Evolutionary conservation across 2,329 filamentous ascomycete genomes (phyloP).

Genomic region (Ophiostoma angusticollis): DNA sequence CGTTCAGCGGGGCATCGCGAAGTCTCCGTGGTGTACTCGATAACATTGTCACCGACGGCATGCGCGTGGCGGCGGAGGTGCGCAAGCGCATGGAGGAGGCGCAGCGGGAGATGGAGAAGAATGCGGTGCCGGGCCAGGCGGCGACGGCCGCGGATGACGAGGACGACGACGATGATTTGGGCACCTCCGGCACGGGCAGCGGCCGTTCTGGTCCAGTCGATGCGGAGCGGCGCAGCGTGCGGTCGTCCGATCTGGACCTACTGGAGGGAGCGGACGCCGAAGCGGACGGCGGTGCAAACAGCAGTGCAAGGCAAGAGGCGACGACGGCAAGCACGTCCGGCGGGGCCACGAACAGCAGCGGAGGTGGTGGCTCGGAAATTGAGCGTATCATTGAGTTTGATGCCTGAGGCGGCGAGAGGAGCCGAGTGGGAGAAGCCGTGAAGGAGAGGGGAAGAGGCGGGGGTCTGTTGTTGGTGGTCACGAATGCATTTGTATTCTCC

Average conservation of each 20-base stretch:
- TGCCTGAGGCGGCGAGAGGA: no score
- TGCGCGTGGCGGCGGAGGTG: constrained; percentile 90
- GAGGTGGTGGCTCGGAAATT: constrained; percentile 18
- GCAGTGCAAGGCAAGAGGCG: background rate
- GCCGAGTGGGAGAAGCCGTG: no score
- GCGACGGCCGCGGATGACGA: constrained; percentile 50
- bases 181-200: constrained; percentile 15
- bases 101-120: constrained; percentile 79
- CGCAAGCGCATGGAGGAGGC: constrained; percentile 89
- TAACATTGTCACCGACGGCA: constrained; percentile 94
- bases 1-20: constrained; percentile 43
- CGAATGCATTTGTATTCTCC: no score
- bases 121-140: constrained; percentile 51
- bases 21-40: constrained; percentile 86
- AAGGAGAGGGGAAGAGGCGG: no score
- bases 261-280: constrained; percentile 63
- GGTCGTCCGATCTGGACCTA: constrained; percentile 55
- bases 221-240: constrained; percentile 49
- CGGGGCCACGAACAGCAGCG: constrained; percentile 10
- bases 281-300: constrained; percentile 33
- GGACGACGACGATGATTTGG: constrained; percentile 48
- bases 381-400: constrained; percentile 34
- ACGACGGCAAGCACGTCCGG: constrained; percentile 17
- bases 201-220: constrained; percentile 28
- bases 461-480: background rate